Base-by-base conservation (phyloP, 805 yeast species). In the Cyberlindnera xylosilytica region DNA sequence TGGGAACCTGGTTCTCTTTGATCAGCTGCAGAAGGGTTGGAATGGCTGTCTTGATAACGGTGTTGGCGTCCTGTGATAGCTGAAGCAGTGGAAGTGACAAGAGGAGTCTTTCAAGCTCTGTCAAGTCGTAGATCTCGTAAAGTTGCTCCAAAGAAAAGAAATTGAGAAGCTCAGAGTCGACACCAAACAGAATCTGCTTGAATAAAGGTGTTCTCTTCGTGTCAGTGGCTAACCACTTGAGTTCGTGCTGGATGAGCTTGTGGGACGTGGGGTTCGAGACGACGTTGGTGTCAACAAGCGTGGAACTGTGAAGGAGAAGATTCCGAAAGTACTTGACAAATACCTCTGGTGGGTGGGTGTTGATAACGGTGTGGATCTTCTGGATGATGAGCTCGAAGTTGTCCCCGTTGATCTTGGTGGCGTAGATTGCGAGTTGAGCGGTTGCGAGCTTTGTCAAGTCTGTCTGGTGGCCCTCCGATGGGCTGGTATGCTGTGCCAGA, bases 341-440 rank as follows among this genome's bases (percentile, higher is more conserved):
- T 30, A 65, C 63, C 33, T 61, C 64, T 9, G 64, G 59, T 26
- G 65, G 38, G 8, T 53, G 50, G 24, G 63, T 63, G 11, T 57
- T 61, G 42, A 76, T 55, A 22, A 81, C 69, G 50, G 64, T 66
- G 42, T 69, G 66, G 54, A 80, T 76, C 55, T 80, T 76, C 30
- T 57, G 52, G 37, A 60, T 55, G 20, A 71, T 64, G 17, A 62
- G 46, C 19, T 61, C 63, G 55, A 72, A 67, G 58, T 71, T 73
- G 18, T 62, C 60, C 19, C 61, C 61, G 24, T 66, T 58, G 47
- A 73, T 61, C 18, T 76, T 70, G 29, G 75, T 64, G 38, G 74
- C 63, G 37, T 80, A 62, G 37, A 81, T 66, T 16, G 76, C 68
- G 32, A 82, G 56, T 60, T 82, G 87, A 27, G 79, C 72, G 44